Percentiles rank a stretch among this genome's conserved stretches.
These are phyloP conservation scores for Phaseolus coccineus DNA, from an alignment of 331 rosid species.

Conservation along the genomic window DNA sequence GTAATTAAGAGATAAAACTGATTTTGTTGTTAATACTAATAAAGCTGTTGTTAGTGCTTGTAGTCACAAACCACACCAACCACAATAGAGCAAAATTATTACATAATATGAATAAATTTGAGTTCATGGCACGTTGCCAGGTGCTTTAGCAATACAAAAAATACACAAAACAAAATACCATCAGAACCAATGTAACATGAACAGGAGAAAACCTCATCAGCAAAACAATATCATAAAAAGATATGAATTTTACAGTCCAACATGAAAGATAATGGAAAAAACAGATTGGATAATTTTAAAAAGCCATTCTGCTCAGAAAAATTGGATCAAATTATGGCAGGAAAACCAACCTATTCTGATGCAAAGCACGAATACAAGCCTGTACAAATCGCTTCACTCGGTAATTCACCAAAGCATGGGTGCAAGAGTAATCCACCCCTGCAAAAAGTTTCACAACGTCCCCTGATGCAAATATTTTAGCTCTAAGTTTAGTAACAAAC, in stretches of 20 bases:
- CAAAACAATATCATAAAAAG: background rate
- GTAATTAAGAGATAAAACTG: background rate
- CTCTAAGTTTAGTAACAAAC: background rate
- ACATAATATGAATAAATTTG: background rate
- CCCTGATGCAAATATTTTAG: constrained; percentile 64
- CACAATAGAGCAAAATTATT: background rate
- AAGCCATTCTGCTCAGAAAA: constrained; percentile 24
- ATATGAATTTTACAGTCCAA: background rate
- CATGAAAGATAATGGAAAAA: constrained; percentile 7
- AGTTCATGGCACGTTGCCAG: background rate
- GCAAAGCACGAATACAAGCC: constrained; percentile 74
- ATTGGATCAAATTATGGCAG: constrained; percentile 34
- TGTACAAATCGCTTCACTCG: constrained; percentile 79
- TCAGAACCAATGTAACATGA: constrained; percentile 26
- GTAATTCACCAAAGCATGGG: constrained; percentile 72
- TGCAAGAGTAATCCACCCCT: constrained; percentile 69
- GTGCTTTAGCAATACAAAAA: background rate
- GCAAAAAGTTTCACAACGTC: constrained; percentile 69
- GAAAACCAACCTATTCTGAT: constrained; percentile 78
- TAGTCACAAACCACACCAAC: background rate
- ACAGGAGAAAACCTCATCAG: background rate
- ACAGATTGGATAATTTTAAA: constrained; percentile 5
- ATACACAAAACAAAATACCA: constrained; percentile 9
- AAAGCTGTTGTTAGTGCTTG: background rate
- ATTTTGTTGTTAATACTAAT: background rate